These are phyloP conservation scores for Solanum paucissectum DNA, from an alignment of 257 asterid genomes.

Conservation along the genomic window DNA sequence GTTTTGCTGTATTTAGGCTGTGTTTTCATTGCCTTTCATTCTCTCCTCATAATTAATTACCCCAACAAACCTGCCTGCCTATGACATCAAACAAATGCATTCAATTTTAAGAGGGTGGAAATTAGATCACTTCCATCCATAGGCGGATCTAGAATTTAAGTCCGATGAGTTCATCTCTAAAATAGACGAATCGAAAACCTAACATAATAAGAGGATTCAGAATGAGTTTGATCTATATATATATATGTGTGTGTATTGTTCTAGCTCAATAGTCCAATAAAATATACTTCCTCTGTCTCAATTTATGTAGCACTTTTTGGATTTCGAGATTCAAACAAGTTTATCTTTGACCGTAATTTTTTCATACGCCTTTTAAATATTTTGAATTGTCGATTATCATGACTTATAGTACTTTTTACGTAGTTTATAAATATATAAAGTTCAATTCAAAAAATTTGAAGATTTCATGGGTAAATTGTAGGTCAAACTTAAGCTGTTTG, in stretches of 20 bases:
- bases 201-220: neutral
- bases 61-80: neutral
- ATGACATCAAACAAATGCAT: neutral
- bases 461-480: too few species aligned
- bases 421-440: too few species aligned
- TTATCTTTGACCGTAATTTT: too few species aligned
- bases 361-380: too few species aligned
- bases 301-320: too few species aligned
- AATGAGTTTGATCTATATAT: neutral
- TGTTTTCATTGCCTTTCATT: neutral
- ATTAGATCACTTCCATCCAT: neutral
- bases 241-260: neutral
- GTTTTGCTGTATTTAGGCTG: neutral
- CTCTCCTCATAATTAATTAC: neutral
- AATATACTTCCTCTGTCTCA: fast-evolving
- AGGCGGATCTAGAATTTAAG: neutral
- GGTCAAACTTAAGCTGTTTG: too few species aligned
- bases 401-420: too few species aligned
- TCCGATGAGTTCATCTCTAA: neutral
- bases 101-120: neutral
- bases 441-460: too few species aligned
- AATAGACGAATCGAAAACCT: neutral
- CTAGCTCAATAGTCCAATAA: neutral
- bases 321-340: too few species aligned
- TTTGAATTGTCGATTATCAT: too few species aligned